Base-by-base conservation (phyloP, 345 rosid species). In the Anacardium occidentale region DNA sequence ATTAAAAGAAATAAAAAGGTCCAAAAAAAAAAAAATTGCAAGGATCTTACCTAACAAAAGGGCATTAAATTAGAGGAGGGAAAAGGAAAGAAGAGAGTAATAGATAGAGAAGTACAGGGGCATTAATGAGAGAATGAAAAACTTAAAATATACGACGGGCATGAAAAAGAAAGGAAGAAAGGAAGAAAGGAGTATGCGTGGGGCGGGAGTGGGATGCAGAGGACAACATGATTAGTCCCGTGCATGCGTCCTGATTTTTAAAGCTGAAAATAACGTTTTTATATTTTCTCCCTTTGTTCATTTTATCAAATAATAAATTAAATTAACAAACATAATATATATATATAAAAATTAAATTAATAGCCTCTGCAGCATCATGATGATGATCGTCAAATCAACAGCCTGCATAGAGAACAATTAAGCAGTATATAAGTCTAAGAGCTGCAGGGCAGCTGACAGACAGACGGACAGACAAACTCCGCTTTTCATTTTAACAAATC, bases 231-330 rank as follows among this genome's bases (percentile, higher is more conserved):
- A 90, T 85, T 85, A 85, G 76, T 77, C 78, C 76, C 72, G 82
- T 84, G 98, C 98, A 93, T 86, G 98, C 98, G 94, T 75, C 91
- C 81, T n/a, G n/a, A n/a, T n/a, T n/a, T n/a, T n/a, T n/a, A n/a
- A 87, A 84, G 86, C 87, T 80, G 78, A 79, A 81, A 37, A 79
- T 79, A 37, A 62, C 66, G 50, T 47, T 21, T 45, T 9, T 29
- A 29, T n/a, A 1, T 61, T 25, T 61, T 25, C n/a, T n/a, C n/a
- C n/a, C n/a, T 29, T 29, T 3, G 32, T 29, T 29, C 3, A 29
- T 29, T 29, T 29, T 29, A 29, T 29, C 3, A 29, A 29, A 29
- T 29, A 29, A 29, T 29, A 29, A 29, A 29, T n/a, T n/a, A n/a
- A n/a, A n/a, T n/a, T n/a, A n/a, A n/a, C n/a, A n/a, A n/a, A n/a